phyloP scores from a whole-genome alignment of 164 flowering plant species.

The Echeveria elegans region DNA sequence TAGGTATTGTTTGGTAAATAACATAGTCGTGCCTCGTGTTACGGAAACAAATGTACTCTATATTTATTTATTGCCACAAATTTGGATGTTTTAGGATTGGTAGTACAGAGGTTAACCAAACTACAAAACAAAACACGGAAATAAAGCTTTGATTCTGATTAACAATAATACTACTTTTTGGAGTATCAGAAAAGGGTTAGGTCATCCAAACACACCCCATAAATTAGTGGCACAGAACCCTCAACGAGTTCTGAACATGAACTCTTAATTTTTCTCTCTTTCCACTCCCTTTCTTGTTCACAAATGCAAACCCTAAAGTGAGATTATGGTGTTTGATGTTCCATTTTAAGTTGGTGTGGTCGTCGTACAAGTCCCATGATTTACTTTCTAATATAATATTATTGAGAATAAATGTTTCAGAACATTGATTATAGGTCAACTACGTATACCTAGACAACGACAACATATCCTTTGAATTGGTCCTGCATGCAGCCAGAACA shows the following conservation, averaged over 20 bases:
- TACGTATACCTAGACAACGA: neutral
- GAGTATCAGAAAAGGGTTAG: neutral
- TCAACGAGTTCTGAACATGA: slow-evolving; percentile 6
- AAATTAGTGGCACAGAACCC: slow-evolving; percentile 1
- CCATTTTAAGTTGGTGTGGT: neutral
- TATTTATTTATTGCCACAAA: neutral
- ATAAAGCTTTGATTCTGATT: neutral
- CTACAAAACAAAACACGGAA: neutral
- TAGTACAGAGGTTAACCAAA: neutral
- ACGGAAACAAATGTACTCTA: neutral
- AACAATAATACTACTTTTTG: neutral
- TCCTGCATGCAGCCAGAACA: neutral
- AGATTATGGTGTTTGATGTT: neutral
- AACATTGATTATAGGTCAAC: slow-evolving; percentile 3
- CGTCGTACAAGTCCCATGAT: neutral
- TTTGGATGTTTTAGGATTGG: neutral
- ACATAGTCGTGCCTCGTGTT: neutral
- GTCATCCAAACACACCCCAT: slow-evolving; percentile 7
- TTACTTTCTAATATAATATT: neutral
- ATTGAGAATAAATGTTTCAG: neutral
- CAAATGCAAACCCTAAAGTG: neutral
- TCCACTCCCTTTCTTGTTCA: neutral
- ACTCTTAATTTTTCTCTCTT: neutral
- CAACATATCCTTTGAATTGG: neutral
- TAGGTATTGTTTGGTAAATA: too few species aligned